Percentiles rank a stretch among this genome's conserved stretches.
Evolutionary conservation across 306 rosid species (phyloP).

Genomic region (Medicago ruthenica): DNA sequence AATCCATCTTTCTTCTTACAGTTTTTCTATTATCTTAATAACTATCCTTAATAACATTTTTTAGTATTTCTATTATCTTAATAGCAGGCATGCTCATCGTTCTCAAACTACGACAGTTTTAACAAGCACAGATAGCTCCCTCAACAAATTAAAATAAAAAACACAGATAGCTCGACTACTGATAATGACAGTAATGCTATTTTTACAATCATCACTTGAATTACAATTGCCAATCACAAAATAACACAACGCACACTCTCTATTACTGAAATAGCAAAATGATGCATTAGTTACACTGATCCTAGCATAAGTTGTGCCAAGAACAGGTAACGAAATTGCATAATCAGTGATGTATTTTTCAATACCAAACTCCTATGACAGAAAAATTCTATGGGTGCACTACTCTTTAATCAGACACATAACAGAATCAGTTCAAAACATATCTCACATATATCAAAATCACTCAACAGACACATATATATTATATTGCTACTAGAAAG

Average conservation of each 20-base stretch:
- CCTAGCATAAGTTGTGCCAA: background rate
- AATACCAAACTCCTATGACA: background rate
- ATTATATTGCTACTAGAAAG: background rate
- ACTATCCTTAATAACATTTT: too few relatives aligned
- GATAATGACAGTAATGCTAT: background rate
- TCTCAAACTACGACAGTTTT: too few relatives aligned
- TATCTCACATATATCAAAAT: background rate
- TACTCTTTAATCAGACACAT: background rate
- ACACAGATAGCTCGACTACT: too few relatives aligned
- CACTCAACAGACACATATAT: background rate
- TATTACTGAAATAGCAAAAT: background rate
- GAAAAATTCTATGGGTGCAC: background rate
- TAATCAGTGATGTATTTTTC: background rate
- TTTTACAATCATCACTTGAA: background rate
- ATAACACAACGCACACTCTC: background rate
- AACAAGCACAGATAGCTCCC: background rate
- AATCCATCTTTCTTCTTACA: conserved; percentile 12
- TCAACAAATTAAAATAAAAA: too few relatives aligned
- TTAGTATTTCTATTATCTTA: background rate
- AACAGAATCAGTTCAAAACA: background rate
- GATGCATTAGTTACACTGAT: background rate
- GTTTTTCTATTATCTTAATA: background rate
- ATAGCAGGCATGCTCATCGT: background rate
- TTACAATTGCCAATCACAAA: background rate
- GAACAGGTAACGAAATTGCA: background rate